A percentile compares a stretch with the other conserved stretches of the same genome.
These are phyloP conservation scores for Hondaea fermentalgiana DNA, from an alignment of 108 stramenopile genomes.

Conservation along the genomic window DNA sequence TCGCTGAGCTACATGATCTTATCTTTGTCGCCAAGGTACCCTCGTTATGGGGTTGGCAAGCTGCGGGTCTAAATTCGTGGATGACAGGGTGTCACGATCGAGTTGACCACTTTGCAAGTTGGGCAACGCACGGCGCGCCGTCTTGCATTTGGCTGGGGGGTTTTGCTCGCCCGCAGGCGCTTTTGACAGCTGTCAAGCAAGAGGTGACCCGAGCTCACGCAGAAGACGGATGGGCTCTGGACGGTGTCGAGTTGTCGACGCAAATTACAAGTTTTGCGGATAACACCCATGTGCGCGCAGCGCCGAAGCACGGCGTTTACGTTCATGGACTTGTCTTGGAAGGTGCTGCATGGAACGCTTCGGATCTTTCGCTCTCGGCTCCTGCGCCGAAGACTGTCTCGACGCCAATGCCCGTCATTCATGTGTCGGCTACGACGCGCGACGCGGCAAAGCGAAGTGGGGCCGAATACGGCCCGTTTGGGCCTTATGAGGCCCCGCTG, in stretches of 20 bases:
- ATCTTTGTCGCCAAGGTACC: conserved; percentile 37
- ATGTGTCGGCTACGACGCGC: conserved; percentile 23
- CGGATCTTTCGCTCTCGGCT: conserved; percentile 22
- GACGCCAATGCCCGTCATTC: conserved; percentile 28
- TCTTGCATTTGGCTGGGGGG: conserved; percentile 38
- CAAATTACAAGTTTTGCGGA: conserved; percentile 29
- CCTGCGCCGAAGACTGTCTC: conserved; percentile 34
- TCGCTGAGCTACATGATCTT: conserved; percentile 17
- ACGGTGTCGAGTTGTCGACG: conserved; percentile 26
- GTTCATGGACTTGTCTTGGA: conserved; percentile 39
- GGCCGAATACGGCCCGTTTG: background rate
- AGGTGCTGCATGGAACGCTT: conserved; percentile 38
- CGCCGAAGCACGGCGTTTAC: conserved; percentile 36
- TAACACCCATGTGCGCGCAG: background rate
- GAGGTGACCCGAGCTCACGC: conserved; percentile 37
- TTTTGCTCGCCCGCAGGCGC: conserved; percentile 41
- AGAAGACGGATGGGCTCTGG: conserved; percentile 34
- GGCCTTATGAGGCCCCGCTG: background rate
- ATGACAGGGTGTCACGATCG: conserved; percentile 14
- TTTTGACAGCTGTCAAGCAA: conserved; percentile 47
- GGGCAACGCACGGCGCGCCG: conserved; percentile 24
- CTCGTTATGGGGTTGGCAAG: conserved; percentile 31
- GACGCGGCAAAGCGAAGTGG: background rate
- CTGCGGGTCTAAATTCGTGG: conserved; percentile 29
- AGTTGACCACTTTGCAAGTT: conserved; percentile 21